phyloP scores from a whole-genome alignment of 768 basidiomycete species.

The Leucocoprinus leucothites region DNA sequence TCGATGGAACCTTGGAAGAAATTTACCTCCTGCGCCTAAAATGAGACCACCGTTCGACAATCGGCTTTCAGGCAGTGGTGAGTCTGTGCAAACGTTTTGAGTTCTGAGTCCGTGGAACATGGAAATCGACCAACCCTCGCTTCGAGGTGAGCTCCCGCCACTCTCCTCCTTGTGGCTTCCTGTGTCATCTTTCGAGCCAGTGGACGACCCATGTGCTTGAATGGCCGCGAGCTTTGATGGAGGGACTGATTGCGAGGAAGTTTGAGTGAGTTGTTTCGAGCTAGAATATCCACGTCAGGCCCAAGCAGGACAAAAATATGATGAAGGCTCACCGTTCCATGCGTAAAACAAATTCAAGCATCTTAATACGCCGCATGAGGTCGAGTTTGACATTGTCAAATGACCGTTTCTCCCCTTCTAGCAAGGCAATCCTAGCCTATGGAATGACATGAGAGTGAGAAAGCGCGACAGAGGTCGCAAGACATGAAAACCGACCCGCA shows the following conservation, averaged over 20 bases:
- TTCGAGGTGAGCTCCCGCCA: slow-evolving; percentile 78
- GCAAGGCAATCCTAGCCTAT: slow-evolving; percentile 92
- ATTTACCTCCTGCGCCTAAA: slow-evolving; percentile 45
- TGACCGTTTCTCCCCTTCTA: slow-evolving; percentile 95
- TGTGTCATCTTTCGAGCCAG: slow-evolving; percentile 68
- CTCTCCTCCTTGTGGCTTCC: slow-evolving; percentile 77
- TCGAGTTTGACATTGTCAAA: slow-evolving; percentile 98
- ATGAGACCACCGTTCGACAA: slow-evolving; percentile 56
- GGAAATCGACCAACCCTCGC: slow-evolving; percentile 58
- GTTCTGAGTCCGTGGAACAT: not conserved
- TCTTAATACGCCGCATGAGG: slow-evolving; percentile 94
- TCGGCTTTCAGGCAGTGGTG: slow-evolving; percentile 68
- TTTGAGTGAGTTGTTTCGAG: slow-evolving; percentile 75
- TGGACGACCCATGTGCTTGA: slow-evolving; percentile 47
- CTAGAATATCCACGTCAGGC: slow-evolving; percentile 35
- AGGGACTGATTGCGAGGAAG: slow-evolving; percentile 53
- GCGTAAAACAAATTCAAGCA: slow-evolving; percentile 96
- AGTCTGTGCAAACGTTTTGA: slow-evolving; percentile 43
- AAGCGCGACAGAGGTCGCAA: slow-evolving; percentile 25
- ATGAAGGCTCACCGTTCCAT: slow-evolving; percentile 79
- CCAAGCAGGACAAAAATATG: slow-evolving; percentile 10
- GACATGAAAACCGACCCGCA: slow-evolving; percentile 72
- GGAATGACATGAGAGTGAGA: slow-evolving; percentile 19
- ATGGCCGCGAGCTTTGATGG: slow-evolving; percentile 64
- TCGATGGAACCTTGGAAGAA: slow-evolving; percentile 56